A percentile compares a stretch with the other conserved stretches of the same genome.
These are phyloP conservation scores for Plasmodium malariae DNA, from an alignment of 169 alveolate genomes.

Conservation along the genomic window DNA sequence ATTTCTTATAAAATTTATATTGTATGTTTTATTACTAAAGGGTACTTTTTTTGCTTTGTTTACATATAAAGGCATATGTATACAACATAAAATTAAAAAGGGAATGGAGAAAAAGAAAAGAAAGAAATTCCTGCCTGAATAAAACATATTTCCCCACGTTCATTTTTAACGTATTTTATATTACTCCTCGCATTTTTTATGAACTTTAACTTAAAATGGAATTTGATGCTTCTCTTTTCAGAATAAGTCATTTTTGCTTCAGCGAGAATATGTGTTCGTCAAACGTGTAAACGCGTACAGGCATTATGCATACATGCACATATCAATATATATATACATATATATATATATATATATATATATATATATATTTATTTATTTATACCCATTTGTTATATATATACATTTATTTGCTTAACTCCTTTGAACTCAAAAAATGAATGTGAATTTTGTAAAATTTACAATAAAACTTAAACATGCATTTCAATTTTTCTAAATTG, in stretches of 20 bases:
- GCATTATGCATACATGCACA: not conserved
- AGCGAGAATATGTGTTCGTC: too few relatives aligned
- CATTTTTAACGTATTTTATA: conserved; percentile 12
- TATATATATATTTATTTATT: not conserved
- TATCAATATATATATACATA: not conserved
- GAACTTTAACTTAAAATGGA: too few relatives aligned
- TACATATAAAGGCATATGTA: not conserved
- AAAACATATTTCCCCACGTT: conserved; percentile 57
- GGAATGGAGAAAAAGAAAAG: conserved; percentile 4
- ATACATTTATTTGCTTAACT: too few relatives aligned
- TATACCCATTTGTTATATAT: too few relatives aligned
- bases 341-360: not conserved
- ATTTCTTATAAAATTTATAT: conserved; percentile 20
- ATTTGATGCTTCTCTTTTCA: too few relatives aligned
- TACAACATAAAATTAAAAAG: conserved; percentile 14
- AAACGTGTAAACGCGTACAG: too few relatives aligned
- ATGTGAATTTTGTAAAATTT: too few relatives aligned
- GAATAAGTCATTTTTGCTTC: too few relatives aligned
- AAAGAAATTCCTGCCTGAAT: conserved; percentile 15
- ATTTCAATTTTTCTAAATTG: too few relatives aligned
- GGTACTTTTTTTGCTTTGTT: not conserved
- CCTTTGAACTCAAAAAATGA: too few relatives aligned
- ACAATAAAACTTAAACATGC: too few relatives aligned
- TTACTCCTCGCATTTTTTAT: not conserved
- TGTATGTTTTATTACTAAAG: conserved; percentile 5